phyloP scores from a whole-genome alignment of 148 eudicot genomes.

The Rheum nobile region DNA sequence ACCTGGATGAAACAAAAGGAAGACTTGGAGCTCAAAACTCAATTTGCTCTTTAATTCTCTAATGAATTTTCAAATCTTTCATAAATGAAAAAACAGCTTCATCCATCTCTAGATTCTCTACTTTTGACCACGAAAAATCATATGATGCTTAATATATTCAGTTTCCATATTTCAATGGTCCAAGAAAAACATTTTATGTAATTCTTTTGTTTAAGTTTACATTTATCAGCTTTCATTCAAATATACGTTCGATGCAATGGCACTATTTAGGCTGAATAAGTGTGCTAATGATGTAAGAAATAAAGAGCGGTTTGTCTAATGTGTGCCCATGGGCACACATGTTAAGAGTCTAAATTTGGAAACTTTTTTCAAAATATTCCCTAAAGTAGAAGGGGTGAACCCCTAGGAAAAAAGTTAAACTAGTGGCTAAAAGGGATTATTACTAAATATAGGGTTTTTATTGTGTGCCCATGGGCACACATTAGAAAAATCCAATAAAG shows the following conservation, averaged over 20 bases:
- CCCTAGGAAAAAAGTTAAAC: too few species aligned
- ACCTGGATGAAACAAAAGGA: constrained; percentile 32
- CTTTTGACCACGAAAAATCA: neutral
- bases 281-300: neutral
- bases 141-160: neutral
- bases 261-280: neutral
- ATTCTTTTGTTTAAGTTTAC: neutral
- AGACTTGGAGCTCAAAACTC: neutral
- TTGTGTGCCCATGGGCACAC: too few species aligned
- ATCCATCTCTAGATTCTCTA: neutral
- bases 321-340: too few species aligned
- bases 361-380: too few species aligned
- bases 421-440: too few species aligned
- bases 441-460: too few species aligned
- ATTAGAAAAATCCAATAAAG: too few species aligned
- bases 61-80: neutral
- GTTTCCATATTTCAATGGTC: neutral
- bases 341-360: too few species aligned
- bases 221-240: neutral
- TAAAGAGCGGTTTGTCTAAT: too few species aligned
- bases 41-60: neutral
- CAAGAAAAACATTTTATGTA: neutral
- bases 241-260: neutral
- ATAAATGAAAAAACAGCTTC: neutral
- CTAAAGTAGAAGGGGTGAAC: too few species aligned